These are phyloP conservation scores for Phytophthora agathidicida DNA, from an alignment of 352 stramenopile species.

Conservation along the genomic window DNA sequence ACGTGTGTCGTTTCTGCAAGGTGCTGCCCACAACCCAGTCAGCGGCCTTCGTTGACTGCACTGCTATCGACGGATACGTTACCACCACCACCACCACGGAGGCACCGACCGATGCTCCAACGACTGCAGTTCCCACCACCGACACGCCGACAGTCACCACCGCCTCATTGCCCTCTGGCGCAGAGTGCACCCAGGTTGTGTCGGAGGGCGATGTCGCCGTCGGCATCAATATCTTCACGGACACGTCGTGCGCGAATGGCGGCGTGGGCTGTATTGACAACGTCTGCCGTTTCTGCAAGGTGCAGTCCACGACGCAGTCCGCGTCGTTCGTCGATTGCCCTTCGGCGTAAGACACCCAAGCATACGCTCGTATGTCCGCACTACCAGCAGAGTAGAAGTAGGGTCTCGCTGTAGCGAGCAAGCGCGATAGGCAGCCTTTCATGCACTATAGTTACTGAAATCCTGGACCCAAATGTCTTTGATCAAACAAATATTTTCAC, in stretches of 20 bases:
- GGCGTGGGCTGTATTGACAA: conserved; percentile 29
- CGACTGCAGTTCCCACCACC: neutral
- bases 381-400: neutral
- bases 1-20: conserved; percentile 52
- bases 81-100: neutral
- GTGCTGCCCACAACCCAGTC: conserved; percentile 27
- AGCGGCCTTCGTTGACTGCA: conserved; percentile 25
- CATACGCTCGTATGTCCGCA: too few relatives aligned
- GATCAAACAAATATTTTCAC: too few relatives aligned
- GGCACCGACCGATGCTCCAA: neutral
- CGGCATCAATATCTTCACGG: conserved; percentile 35
- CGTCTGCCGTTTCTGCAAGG: conserved; percentile 35
- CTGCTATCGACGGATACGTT: conserved; percentile 9
- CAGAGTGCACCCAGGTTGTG: conserved; percentile 21
- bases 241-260: conserved; percentile 26
- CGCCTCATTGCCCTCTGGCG: neutral
- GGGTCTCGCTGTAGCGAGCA: too few relatives aligned
- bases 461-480: too few relatives aligned
- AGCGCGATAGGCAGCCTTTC: too few relatives aligned
- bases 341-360: neutral
- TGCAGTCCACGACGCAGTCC: conserved; percentile 28
- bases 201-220: conserved; percentile 28
- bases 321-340: conserved; percentile 33
- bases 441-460: too few relatives aligned
- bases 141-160: conserved; percentile 7